Percentiles rank a stretch among this genome's conserved stretches.
Evolutionary conservation across 179 eudicot genomes (phyloP).

Genomic region (Silene noctiflora): DNA sequence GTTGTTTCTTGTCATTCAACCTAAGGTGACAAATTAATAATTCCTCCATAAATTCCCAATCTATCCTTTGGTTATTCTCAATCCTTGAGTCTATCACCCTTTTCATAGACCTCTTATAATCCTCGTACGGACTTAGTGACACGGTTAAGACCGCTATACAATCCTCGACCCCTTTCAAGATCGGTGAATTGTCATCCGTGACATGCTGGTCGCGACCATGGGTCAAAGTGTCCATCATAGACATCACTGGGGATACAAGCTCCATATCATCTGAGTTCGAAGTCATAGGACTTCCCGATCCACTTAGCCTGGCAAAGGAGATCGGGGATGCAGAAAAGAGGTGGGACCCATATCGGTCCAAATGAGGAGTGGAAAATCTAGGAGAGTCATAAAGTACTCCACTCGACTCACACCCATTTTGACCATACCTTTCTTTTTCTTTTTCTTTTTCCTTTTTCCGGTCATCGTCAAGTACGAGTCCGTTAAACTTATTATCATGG

Average conservation of each 20-base stretch:
- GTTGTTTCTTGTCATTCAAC: conserved; percentile 61
- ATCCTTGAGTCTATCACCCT: conserved; percentile 54
- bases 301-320: conserved; percentile 28
- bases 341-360: conserved; percentile 32
- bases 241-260: conserved; percentile 21
- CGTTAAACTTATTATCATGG: background rate
- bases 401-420: background rate
- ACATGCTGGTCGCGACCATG: background rate
- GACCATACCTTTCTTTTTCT: conserved; percentile 1
- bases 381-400: conserved; percentile 27
- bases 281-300: background rate
- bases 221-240: conserved; percentile 5
- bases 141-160: conserved; percentile 55
- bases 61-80: conserved; percentile 39
- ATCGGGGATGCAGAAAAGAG: conserved; percentile 31
- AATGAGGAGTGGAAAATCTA: conserved; percentile 22
- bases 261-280: conserved; percentile 22
- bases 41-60: conserved; percentile 84
- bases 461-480: background rate
- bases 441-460: background rate
- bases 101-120: conserved; percentile 64
- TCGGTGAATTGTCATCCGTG: conserved; percentile 8
- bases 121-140: conserved; percentile 56
- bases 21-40: conserved; percentile 61
- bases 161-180: conserved; percentile 32